These are phyloP conservation scores for Sergeia podlipaevii DNA, from an alignment of 208 protist genomes.

Conservation along the genomic window DNA sequence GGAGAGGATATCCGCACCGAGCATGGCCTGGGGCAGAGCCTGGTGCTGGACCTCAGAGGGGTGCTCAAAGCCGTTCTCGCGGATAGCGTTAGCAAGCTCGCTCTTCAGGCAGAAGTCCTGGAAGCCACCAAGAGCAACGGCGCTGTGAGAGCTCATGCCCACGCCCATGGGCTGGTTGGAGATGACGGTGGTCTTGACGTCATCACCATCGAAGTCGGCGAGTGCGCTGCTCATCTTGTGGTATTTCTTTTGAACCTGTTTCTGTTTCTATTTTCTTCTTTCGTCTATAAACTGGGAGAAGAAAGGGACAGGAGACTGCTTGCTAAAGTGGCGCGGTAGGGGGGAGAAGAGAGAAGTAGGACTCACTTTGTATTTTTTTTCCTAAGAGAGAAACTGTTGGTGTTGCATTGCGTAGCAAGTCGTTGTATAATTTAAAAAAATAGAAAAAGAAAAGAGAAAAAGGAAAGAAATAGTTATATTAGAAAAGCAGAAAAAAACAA, in stretches of 20 bases:
- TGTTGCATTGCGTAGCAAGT: conserved; percentile 6
- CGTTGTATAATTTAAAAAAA: background rate
- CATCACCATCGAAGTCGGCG: conserved; percentile 90
- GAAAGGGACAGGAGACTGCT: too few species aligned
- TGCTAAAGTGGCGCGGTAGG: too few species aligned
- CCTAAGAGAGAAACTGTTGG: conserved; percentile 4
- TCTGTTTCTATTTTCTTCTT: too few species aligned
- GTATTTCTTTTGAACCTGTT: background rate
- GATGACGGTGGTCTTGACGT: conserved; percentile 70
- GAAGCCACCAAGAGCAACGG: conserved; percentile 95
- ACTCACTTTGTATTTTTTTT: conserved; percentile 10
- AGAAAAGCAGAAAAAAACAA: conserved; percentile 1
- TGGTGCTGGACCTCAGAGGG: conserved; percentile 98
- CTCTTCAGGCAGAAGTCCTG: conserved; percentile 99
- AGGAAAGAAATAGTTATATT: conserved; percentile 18
- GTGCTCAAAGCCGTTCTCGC: conserved; percentile 93
- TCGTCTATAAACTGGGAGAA: too few species aligned
- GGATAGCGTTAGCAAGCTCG: conserved; percentile 97
- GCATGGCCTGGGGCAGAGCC: conserved; percentile 98
- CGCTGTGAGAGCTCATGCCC: conserved; percentile 84
- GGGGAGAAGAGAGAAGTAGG: background rate
- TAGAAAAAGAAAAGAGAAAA: background rate
- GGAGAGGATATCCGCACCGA: conserved; percentile 98
- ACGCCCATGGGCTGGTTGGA: conserved; percentile 63
- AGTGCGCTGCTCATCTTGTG: conserved; percentile 72